A percentile compares a stretch with the other conserved stretches of the same genome.
Evolutionary conservation across 495 filamentous ascomycete genomes (phyloP).

Genomic region (Tuber umbilicatum): DNA sequence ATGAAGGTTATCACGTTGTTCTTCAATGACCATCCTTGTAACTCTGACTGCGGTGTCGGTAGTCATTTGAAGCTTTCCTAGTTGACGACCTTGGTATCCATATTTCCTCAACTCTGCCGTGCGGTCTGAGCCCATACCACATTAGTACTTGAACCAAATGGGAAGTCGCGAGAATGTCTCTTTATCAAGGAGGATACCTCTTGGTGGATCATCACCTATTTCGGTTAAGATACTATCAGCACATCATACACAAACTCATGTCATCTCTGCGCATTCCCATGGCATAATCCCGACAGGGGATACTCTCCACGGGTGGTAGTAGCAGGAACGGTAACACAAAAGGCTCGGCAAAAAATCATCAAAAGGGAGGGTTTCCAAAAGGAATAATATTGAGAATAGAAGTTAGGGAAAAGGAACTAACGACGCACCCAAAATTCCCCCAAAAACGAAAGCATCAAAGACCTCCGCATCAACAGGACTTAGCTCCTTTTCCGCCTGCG

Average conservation of each 20-base stretch:
- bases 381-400: neutral
- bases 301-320: neutral
- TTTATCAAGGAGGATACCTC: conserved; percentile 54
- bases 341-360: conserved; percentile 14
- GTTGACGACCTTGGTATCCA: conserved; percentile 77
- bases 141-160: conserved; percentile 1
- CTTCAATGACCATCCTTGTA: conserved; percentile 78
- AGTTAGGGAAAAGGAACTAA: neutral
- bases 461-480: conserved; percentile 69
- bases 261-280: conserved; percentile 16
- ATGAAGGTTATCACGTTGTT: conserved; percentile 54
- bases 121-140: conserved; percentile 55
- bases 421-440: conserved; percentile 80
- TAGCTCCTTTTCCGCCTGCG: conserved; percentile 69
- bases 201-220: conserved; percentile 84
- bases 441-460: conserved; percentile 92
- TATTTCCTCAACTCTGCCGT: conserved; percentile 89
- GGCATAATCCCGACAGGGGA: conserved; percentile 16
- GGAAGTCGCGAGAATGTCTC: conserved; percentile 9
- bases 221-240: conserved; percentile 17
- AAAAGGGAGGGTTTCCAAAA: conserved; percentile 9
- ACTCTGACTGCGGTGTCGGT: conserved; percentile 95
- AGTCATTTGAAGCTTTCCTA: conserved; percentile 95
- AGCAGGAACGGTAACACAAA: conserved; percentile 1
- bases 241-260: conserved; percentile 4